A percentile compares a stretch with the other conserved stretches of the same genome.
phyloP scores from a whole-genome alignment of 2,329 filamentous ascomycete genomes.

The Arthrobotrys pseudoclavata region DNA sequence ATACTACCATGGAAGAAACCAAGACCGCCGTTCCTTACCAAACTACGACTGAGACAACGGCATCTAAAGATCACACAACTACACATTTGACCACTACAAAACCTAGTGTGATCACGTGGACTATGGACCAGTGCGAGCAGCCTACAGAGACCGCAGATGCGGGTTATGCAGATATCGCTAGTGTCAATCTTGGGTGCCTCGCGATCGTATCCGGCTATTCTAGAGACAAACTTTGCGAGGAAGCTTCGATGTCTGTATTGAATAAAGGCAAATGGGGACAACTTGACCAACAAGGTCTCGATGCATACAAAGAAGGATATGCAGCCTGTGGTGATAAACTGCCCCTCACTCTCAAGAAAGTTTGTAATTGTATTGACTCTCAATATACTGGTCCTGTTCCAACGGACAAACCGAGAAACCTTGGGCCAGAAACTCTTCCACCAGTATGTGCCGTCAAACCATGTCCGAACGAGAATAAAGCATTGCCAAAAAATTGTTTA shows the following conservation, averaged over 20 bases:
- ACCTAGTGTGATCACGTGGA: neutral
- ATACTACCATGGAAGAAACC: neutral
- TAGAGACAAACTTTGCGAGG: neutral
- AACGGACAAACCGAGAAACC: neutral
- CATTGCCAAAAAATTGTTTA: neutral
- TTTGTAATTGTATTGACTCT: neutral
- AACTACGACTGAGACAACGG: neutral
- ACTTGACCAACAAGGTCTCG: neutral
- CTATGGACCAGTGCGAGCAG: neutral
- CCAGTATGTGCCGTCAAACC: neutral
- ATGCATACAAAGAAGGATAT: constrained; percentile 5
- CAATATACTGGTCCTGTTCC: neutral
- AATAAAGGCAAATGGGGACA: neutral
- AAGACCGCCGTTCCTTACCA: neutral
- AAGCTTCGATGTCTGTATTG: neutral
- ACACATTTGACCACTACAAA: neutral
- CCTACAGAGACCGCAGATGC: neutral
- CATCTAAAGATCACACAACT: neutral
- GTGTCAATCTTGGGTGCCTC: neutral
- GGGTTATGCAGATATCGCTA: neutral
- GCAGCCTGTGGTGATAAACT: neutral
- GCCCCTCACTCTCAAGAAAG: neutral
- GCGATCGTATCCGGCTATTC: neutral
- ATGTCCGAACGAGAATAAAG: neutral
- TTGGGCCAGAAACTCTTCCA: neutral